Evolutionary conservation across 305 asterid species (phyloP), one percentile per base, ranked within the genome.

Genomic region (Ajuga reptans): DNA sequence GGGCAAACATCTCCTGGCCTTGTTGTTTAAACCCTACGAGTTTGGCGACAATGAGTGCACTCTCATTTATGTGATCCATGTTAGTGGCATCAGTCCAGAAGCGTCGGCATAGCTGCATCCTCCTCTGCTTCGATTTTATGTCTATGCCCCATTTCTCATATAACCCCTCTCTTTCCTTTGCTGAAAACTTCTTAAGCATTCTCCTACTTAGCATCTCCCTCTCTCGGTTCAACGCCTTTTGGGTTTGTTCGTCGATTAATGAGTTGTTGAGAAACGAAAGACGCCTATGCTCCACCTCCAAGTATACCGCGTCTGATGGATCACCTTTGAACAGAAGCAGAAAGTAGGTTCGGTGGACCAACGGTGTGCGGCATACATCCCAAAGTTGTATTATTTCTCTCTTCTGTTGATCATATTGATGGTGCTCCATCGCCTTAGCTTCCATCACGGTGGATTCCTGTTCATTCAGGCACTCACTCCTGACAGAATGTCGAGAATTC

Each of bases 241-340:
- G 42, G 54, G 87, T 86, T 16, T 75, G 84, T 47, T 69, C 77
- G 2, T 78, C 83, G 10, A 42, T 52, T 34, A 79, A 71, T 10
- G 84, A 36, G 54, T 68, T 80, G 74, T 85, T 87, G 75, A 94
- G 92, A 56, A 81, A 94, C 9, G 95, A 72, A 31, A 94, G 82
- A 21, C 98, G 84, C 71, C 99, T 81, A 16, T 83, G 93, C 81
- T 94, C 99, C 47, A 94, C 99, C 72, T 91, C 96, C 86, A 94
- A 65, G 84, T 94, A 94, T 17, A 94, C 85, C 16, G 92, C 83
- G 11, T 94, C 97, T 3, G 95, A 79, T 61, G 90, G 98, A 67
- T 94, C 98, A 50, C 99, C 99, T 69, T 79, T 80, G 47, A 94
- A 87, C 71, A 94, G 94, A 27, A 94, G 77, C 80, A 77, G 84